Evolutionary conservation across 352 stramenopile species (phyloP), one percentile per base, ranked within the genome.

Genomic region (Hyaloperonospora brassicae): DNA sequence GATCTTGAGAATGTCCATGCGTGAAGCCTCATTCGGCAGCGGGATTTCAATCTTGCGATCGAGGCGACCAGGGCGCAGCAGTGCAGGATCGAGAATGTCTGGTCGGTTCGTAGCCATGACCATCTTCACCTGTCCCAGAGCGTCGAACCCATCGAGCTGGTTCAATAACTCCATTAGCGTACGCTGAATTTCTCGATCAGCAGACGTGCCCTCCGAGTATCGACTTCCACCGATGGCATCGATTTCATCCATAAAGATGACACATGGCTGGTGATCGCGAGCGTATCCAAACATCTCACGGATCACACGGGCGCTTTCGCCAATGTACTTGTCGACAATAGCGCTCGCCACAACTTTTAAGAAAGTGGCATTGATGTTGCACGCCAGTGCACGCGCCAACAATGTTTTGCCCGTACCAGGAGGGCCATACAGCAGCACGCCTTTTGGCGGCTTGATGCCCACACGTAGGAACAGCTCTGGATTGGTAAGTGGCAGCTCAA

Each of bases 221-320:
- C 97, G 93, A 46, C 86, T 97, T 59, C 96, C 96, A 65, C 97
- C 97, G 65, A 99, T 99, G 23, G 97, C 97, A 80, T 99, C 97
- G 70, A 99, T 98, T 66, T 99, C 97, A 73, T 99, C 97, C 94
- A 99, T 99, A 66, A 99, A 99, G 72, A 99, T 99, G 53, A 99
- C 96, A 60, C 96, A 99, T 38, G 97, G 96, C 79, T 98, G 89
- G 70, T 99, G 96, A 70, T 99, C 95, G 45, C 89, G 85, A 12
- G 92, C 81, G 73, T 97, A 86, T 76, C 95, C 86, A 59, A 99
- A 99, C 96, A 99, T 99, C 78, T 99, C 97, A 52, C 97, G 95
- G 67, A 99, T 98, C 59, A 99, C 95, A 61, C 96, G 91, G 10
- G 97, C 95, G 54, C 93, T 98, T 76, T 99, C 97, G 57, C 97